These are phyloP conservation scores for Lachancea waltii DNA, from an alignment of 805 yeast species.

Conservation along the genomic window DNA sequence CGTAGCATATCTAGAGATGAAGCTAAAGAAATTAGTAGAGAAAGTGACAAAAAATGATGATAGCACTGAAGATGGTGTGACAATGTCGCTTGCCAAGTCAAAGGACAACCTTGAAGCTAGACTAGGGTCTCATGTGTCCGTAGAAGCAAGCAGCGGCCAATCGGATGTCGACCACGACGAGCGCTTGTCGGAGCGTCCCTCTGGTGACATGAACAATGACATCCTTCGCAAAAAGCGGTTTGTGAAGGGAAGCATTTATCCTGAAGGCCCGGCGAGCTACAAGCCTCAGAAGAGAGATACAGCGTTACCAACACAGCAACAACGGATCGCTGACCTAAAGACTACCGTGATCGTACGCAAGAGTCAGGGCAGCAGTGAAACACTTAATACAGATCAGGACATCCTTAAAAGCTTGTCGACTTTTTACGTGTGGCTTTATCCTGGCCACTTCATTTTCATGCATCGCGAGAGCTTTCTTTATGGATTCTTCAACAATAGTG, in stretches of 20 bases:
- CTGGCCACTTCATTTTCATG: conserved; percentile 56
- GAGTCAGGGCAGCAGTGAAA: conserved; percentile 11
- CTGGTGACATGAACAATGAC: conserved; percentile 3
- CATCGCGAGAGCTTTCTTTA: conserved; percentile 55
- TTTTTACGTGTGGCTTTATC: conserved; percentile 58
- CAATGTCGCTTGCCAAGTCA: background rate
- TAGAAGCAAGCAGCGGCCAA: no score
- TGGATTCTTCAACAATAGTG: conserved; percentile 53
- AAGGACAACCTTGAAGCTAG: background rate
- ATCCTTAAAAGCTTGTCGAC: conserved; percentile 30
- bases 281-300: conserved; percentile 14
- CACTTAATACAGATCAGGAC: conserved; percentile 26
- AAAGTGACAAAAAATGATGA: conserved; percentile 8
- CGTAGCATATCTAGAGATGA: conserved; percentile 25
- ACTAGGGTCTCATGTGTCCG: no score
- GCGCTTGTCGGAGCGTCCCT: no score
- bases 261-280: conserved; percentile 29
- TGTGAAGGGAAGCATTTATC: conserved; percentile 30
- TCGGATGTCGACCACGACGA: no score
- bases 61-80: background rate
- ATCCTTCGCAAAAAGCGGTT: conserved; percentile 16
- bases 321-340: conserved; percentile 30
- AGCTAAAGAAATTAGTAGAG: conserved; percentile 21
- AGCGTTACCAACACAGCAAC: conserved; percentile 7
- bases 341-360: conserved; percentile 30